Evolutionary conservation across 2,329 filamentous ascomycete genomes (phyloP).

Genomic region (Furcasterigmium furcatum): DNA sequence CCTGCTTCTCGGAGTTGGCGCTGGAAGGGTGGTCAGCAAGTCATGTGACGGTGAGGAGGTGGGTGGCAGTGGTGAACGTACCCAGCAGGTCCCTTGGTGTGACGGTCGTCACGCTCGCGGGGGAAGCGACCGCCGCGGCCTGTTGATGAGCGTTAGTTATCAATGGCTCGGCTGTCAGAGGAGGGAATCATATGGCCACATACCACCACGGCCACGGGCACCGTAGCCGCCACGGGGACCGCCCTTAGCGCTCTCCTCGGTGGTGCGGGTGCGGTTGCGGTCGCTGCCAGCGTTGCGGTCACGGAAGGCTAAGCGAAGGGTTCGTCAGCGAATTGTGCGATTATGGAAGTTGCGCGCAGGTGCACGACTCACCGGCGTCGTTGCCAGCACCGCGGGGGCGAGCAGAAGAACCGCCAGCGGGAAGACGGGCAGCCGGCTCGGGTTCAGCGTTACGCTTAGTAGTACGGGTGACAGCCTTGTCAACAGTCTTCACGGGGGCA

Average conservation of each 20-base stretch:
- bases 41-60: background rate
- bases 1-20: constrained; percentile 76
- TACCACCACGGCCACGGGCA: constrained; percentile 60
- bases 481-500: constrained; percentile 82
- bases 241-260: constrained; percentile 61
- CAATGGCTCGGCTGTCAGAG: background rate
- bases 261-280: constrained; percentile 78
- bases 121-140: constrained; percentile 52
- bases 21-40: constrained; percentile 35
- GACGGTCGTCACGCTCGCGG: constrained; percentile 55
- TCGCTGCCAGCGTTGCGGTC: constrained; percentile 78
- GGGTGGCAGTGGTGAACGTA: constrained; percentile 24
- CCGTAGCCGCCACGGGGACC: constrained; percentile 60
- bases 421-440: constrained; percentile 57
- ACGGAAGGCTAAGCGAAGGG: constrained; percentile 69
- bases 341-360: background rate
- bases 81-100: constrained; percentile 44
- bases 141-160: constrained; percentile 21
- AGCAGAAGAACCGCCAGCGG: constrained; percentile 35
- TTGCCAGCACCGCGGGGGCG: constrained; percentile 64
- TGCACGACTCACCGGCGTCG: constrained; percentile 73
- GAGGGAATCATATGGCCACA: constrained; percentile 19
- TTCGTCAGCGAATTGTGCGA: background rate
- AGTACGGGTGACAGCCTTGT: constrained; percentile 74
- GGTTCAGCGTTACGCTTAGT: constrained; percentile 83